Evolutionary conservation across 1,284 basidiomycete genomes (phyloP), one percentile per base, ranked within the genome.

Genomic region (Peniophora sp.): DNA sequence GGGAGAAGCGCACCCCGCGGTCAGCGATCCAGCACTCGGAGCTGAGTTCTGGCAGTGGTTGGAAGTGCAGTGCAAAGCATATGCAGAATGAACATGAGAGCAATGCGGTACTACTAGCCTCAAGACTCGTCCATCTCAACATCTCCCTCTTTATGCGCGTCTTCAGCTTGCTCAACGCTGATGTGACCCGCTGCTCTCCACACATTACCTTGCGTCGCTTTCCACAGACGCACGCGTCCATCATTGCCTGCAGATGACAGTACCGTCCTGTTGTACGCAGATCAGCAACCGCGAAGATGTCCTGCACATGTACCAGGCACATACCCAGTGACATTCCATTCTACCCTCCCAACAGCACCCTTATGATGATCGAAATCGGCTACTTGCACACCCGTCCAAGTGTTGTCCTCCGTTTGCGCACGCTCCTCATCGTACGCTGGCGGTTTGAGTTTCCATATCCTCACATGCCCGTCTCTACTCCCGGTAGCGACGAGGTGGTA

Each of bases 401-500:
- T 73, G 2, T 63, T 68, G 15, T 79, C 81, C 20, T 68, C 68
- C 1, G 71, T 75, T 5, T 62, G 65, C 46, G 69, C 73, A 18
- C 63, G 57, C 18, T 72, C 69, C 47, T 65, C 65, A 3, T 57
- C 60, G 12, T 67, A 15, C 55, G 54, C 58, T 55, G 54, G 77
- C 65, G 89, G 86, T 54, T 73, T 77, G 48, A 87, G 70, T 53
- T 83, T 82, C 92, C 92, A 97, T 57, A 97, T 91, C 52, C 92
- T 70, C 5, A 96, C 91, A 39, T 79, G 78, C 0, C 92, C 92
- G 62, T 95, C 93, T 37, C 92, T 74, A 36, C 83, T 76, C 5
- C 92, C 94, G 0, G 92, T 90, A 2, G 94, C 94, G 55, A 97
- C 75, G 44, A 96, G 82, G 61, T 97, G 94, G 66, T 93, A 95